Evolutionary conservation across 2,329 filamentous ascomycete genomes (phyloP).

Genomic region (Teratosphaeria viscida): DNA sequence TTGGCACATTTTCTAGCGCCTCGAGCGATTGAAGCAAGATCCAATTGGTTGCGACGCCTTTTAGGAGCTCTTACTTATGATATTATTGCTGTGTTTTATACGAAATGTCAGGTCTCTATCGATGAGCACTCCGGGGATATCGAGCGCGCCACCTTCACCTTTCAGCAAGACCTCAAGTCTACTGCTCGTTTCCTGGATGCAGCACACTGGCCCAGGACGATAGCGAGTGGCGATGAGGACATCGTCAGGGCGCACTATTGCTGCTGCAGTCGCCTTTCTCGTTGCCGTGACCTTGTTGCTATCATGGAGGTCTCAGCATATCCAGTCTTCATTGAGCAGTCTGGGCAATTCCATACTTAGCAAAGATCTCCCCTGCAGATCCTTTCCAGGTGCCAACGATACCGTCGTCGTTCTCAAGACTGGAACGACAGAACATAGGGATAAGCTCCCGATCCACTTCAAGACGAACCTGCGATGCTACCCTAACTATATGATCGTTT

Average conservation of each 20-base stretch:
- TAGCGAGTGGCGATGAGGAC: neutral
- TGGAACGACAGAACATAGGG: slow-evolving; percentile 45
- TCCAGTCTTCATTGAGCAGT: neutral
- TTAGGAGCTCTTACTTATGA: too few relatives aligned
- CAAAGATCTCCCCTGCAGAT: neutral
- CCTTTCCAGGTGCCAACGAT: slow-evolving; percentile 32
- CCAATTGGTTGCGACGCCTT: too few relatives aligned
- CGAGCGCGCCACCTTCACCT: too few relatives aligned
- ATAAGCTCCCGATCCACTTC: slow-evolving; percentile 47
- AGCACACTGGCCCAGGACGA: neutral
- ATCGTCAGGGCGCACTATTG: neutral
- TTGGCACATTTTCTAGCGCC: too few relatives aligned
- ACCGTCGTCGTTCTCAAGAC: slow-evolving; percentile 50
- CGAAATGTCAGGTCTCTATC: too few relatives aligned
- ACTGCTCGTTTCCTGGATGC: too few relatives aligned
- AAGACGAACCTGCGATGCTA: slow-evolving; percentile 46
- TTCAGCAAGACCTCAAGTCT: too few relatives aligned
- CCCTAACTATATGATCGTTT: slow-evolving; percentile 47
- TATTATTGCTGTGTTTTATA: too few relatives aligned
- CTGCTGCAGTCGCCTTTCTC: neutral
- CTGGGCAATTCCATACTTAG: neutral
- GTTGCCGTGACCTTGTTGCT: neutral
- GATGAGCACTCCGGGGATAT: too few relatives aligned
- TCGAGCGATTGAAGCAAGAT: too few relatives aligned
- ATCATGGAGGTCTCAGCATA: neutral